Evolutionary conservation across 2,329 filamentous ascomycete species (phyloP).

Genomic region (Calonectria hongkongensis): DNA sequence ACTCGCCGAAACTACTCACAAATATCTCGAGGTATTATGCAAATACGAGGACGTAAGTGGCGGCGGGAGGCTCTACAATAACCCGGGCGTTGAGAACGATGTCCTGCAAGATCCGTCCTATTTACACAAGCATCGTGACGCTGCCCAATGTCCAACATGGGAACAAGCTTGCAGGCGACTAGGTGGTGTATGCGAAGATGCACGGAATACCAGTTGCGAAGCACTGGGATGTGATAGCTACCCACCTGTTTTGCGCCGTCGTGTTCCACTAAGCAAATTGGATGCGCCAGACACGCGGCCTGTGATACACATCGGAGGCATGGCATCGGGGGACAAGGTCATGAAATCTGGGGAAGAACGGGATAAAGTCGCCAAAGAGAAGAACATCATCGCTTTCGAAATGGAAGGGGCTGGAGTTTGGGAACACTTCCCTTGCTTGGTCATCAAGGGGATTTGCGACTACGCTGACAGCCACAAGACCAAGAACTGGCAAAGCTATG

Average conservation of each 20-base stretch:
- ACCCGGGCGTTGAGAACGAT: background rate
- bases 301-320: slow-evolving; percentile 30
- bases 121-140: background rate
- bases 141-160: background rate
- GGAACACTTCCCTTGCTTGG: slow-evolving; percentile 39
- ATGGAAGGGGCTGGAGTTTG: slow-evolving; percentile 43
- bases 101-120: background rate
- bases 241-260: background rate
- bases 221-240: background rate
- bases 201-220: background rate
- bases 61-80: background rate
- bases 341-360: slow-evolving; percentile 36
- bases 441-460: slow-evolving; percentile 42
- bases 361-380: slow-evolving; percentile 10
- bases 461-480: slow-evolving; percentile 43
- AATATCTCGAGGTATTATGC: background rate
- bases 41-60: background rate
- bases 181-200: background rate
- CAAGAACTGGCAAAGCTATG: slow-evolving; percentile 29
- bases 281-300: background rate
- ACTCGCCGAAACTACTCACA: background rate
- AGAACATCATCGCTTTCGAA: slow-evolving; percentile 35
- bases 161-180: background rate
- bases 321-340: slow-evolving; percentile 34
- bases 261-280: background rate